Percentiles rank a stretch among this genome's conserved stretches.
Evolutionary conservation across 108 stramenopile genomes (phyloP).

Genomic region (Fistulifera pelliculosa): DNA sequence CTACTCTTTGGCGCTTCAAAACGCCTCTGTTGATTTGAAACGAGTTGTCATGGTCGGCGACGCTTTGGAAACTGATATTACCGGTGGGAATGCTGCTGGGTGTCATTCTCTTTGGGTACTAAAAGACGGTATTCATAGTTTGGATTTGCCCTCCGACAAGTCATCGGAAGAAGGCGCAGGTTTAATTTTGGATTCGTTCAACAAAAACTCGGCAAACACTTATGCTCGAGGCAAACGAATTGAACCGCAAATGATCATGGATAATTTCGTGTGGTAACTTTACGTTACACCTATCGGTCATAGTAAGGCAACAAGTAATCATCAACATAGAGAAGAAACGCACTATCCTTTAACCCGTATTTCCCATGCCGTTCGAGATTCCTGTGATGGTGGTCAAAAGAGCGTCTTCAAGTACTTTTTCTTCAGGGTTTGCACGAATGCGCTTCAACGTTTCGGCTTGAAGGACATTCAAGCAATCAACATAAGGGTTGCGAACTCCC

Average conservation of each 20-base stretch:
- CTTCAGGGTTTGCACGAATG: constrained; percentile 50
- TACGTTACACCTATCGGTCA: too few species aligned
- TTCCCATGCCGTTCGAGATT: constrained; percentile 95
- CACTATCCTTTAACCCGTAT: constrained; percentile 91
- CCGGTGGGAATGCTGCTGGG: constrained; percentile 39
- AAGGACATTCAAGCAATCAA: constrained; percentile 91
- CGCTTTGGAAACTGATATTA: constrained; percentile 79
- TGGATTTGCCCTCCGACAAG: constrained; percentile 22
- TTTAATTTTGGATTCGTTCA: constrained; percentile 38
- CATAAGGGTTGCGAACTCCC: constrained; percentile 87
- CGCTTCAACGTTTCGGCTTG: constrained; percentile 91
- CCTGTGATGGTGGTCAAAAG: constrained; percentile 92
- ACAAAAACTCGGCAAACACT: constrained; percentile 18
- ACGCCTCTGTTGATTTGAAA: constrained; percentile 4
- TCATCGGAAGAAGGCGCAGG: constrained; percentile 25
- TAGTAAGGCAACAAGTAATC: too few species aligned
- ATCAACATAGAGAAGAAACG: too few species aligned
- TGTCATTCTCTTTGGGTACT: constrained; percentile 63
- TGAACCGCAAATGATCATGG: constrained; percentile 19
- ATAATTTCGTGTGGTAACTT: constrained; percentile 28
- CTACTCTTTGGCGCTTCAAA: constrained; percentile 50
- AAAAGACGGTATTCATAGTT: constrained; percentile 54
- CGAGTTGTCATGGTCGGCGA: constrained; percentile 71
- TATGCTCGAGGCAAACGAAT: constrained; percentile 20
- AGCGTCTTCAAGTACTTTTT: constrained; percentile 79